These are phyloP conservation scores for Blastomyces silverae DNA, from an alignment of 2,329 filamentous ascomycete genomes.

Conservation along the genomic window DNA sequence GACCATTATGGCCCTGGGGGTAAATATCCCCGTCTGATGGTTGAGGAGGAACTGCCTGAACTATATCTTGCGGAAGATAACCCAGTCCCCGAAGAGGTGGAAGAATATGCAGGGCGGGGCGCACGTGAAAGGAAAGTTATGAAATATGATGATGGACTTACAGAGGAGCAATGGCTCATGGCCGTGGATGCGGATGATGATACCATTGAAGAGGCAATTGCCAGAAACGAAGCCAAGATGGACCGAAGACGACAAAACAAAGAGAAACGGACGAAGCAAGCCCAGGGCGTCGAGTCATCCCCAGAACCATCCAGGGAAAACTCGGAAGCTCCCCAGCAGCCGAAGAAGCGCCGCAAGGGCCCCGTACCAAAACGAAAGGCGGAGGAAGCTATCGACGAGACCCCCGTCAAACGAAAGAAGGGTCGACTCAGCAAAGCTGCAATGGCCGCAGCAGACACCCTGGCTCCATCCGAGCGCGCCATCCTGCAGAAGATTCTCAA, in stretches of 20 bases:
- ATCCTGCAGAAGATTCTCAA: constrained; percentile 74
- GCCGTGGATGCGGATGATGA: constrained; percentile 97
- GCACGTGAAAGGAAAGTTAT: constrained; percentile 92
- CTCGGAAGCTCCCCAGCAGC: constrained; percentile 67
- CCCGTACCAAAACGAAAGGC: constrained; percentile 81
- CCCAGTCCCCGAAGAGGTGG: constrained; percentile 69
- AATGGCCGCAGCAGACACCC: constrained; percentile 44
- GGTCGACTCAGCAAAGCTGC: constrained; percentile 62
- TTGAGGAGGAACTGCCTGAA: constrained; percentile 81
- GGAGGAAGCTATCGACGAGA: constrained; percentile 66
- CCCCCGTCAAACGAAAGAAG: constrained; percentile 69
- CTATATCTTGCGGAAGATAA: constrained; percentile 87
- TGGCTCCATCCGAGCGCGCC: constrained; percentile 63
- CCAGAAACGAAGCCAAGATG: constrained; percentile 78
- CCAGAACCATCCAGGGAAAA: constrained; percentile 73
- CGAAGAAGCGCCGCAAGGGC: constrained; percentile 72
- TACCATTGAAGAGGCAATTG: constrained; percentile 83
- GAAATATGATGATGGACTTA: constrained; percentile 93
- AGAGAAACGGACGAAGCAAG: constrained; percentile 50
- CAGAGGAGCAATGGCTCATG: constrained; percentile 98
- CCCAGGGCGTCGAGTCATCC: constrained; percentile 56
- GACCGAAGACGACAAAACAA: constrained; percentile 73
- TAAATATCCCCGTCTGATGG: constrained; percentile 71
- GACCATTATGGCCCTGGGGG: constrained; percentile 64
- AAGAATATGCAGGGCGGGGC: constrained; percentile 75